phyloP scores from a whole-genome alignment of 1,284 basidiomycete genomes.

The Cerrena zonata region DNA sequence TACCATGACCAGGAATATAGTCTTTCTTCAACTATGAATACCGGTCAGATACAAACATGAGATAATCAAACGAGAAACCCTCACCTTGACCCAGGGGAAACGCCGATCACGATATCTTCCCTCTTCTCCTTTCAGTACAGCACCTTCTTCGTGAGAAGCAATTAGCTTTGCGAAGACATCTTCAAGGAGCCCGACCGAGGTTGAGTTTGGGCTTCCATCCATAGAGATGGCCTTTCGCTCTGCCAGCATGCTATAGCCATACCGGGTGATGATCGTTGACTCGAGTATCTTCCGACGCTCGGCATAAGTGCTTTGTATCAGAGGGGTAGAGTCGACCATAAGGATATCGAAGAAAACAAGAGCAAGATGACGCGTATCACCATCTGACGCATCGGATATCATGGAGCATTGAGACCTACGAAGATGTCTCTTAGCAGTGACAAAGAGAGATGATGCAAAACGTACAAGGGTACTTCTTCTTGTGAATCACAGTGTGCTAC shows the following conservation, averaged over 20 bases:
- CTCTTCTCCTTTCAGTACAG: conserved; percentile 72
- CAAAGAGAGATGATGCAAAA: conserved; percentile 2
- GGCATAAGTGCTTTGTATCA: conserved; percentile 53
- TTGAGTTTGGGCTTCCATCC: conserved; percentile 12
- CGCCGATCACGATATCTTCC: conserved; percentile 60
- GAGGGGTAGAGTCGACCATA: conserved; percentile 50
- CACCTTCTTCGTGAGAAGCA: conserved; percentile 52
- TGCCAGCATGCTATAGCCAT: conserved; percentile 47
- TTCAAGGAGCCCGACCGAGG: conserved; percentile 11
- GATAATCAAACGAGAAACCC: conserved; percentile 16
- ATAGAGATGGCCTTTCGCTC: conserved; percentile 40
- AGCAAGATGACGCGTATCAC: conserved; percentile 53
- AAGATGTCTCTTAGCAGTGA: conserved; percentile 2
- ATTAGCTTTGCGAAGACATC: conserved; percentile 45
- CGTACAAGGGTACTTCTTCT: conserved; percentile 6
- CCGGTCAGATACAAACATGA: neutral
- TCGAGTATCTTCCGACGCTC: conserved; percentile 60
- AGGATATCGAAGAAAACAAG: conserved; percentile 84
- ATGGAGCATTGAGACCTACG: conserved; percentile 38
- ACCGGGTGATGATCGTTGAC: conserved; percentile 43
- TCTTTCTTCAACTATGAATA: conserved; percentile 55
- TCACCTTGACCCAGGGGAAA: conserved; percentile 75
- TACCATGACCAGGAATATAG: conserved; percentile 74
- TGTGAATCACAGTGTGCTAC: conserved; percentile 3
- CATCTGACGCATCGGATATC: conserved; percentile 40